Evolutionary conservation across 305 asterid species (phyloP).

Genomic region (Solanum hybrid): DNA sequence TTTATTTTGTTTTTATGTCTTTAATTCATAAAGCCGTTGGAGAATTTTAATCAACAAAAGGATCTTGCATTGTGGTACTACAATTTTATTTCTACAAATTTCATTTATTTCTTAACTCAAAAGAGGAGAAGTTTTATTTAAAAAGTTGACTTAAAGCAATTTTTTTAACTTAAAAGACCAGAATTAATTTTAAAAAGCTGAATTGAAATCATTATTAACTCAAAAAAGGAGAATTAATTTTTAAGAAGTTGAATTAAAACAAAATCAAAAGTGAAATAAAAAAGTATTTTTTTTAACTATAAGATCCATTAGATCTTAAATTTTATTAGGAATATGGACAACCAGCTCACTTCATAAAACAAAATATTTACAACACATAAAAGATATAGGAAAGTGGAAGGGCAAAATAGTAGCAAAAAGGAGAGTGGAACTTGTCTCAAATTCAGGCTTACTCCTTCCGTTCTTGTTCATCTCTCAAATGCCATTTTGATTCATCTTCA

Average conservation of each 20-base stretch:
- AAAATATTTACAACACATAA: no score
- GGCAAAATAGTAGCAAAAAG: no score
- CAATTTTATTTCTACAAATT: background rate
- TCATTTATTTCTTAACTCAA: background rate
- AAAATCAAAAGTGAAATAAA: background rate
- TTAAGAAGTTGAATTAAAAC: background rate
- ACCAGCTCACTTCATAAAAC: background rate
- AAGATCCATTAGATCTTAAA: background rate
- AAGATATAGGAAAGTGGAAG: no score
- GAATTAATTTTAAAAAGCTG: background rate
- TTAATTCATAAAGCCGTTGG: background rate
- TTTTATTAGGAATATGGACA: background rate
- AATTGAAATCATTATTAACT: background rate
- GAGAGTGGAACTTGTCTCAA: no score
- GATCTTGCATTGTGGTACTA: background rate
- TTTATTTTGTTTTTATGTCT: background rate
- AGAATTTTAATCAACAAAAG: background rate
- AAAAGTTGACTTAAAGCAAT: background rate
- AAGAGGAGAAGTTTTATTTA: background rate
- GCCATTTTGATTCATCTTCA: background rate
- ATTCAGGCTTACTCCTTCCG: no score
- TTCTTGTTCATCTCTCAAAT: background rate
- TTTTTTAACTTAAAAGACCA: background rate
- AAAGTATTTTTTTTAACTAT: background rate
- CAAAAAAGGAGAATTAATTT: background rate